Percentiles rank a stretch among this genome's conserved stretches.
Conservation (phyloP, 2,329 filamentous ascomycete species). For the Periglandula ipomoeae region DNA sequence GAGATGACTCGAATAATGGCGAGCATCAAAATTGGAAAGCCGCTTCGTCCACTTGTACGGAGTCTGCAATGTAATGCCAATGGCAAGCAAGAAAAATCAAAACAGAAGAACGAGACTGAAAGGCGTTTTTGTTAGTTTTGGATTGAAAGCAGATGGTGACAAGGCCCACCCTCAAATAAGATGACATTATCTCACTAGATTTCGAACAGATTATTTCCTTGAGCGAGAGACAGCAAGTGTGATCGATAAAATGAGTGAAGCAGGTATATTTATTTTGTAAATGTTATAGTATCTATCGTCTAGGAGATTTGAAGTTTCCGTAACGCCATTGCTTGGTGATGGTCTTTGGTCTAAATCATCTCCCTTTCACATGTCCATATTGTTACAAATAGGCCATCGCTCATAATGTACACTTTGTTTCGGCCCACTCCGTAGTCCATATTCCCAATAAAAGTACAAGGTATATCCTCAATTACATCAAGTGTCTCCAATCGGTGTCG, state of each 20-base stretch:
- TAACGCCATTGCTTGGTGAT: neutral
- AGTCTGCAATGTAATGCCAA: neutral
- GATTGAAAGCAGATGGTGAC: too few relatives aligned
- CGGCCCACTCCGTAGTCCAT: neutral
- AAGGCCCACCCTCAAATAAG: too few relatives aligned
- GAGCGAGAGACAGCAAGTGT: too few relatives aligned
- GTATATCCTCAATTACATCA: neutral
- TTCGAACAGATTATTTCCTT: too few relatives aligned
- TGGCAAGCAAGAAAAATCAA: neutral
- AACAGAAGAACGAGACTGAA: neutral
- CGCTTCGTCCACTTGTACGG: too few relatives aligned
- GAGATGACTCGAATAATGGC: conserved; percentile 9
- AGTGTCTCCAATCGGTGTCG: neutral
- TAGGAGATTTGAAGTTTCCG: conserved; percentile 3
- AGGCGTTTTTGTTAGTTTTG: neutral
- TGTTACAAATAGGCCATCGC: conserved; percentile 2
- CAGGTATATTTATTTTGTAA: neutral
- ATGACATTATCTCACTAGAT: too few relatives aligned
- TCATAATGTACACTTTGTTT: conserved; percentile 5
- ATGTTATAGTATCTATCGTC: neutral
- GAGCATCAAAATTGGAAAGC: too few relatives aligned
- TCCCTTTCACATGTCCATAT: neutral
- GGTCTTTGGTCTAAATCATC: neutral
- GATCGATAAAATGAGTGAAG: neutral
- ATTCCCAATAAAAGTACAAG: conserved; percentile 1